These are phyloP conservation scores for Pseudovirgaria hyperparasitica DNA, from an alignment of 2,329 filamentous ascomycete genomes.

Conservation along the genomic window DNA sequence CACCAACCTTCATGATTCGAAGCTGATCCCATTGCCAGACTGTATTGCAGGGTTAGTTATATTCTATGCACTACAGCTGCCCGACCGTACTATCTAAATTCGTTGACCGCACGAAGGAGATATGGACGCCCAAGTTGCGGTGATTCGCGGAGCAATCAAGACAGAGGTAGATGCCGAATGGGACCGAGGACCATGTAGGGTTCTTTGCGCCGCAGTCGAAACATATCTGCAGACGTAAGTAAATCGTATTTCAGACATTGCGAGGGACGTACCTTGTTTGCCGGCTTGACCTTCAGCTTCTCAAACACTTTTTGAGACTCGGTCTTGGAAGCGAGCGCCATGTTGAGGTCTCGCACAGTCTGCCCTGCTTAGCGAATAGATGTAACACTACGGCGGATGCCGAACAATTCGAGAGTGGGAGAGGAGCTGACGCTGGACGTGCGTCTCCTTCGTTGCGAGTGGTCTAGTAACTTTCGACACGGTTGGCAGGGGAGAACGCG, in stretches of 20 bases:
- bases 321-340: constrained; percentile 69
- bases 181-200: constrained; percentile 95
- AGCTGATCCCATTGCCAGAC: constrained; percentile 98
- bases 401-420: too few species aligned
- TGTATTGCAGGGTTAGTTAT: constrained; percentile 18
- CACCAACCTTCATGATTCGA: constrained; percentile 93
- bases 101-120: constrained; percentile 96
- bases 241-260: constrained; percentile 10
- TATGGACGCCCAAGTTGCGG: constrained; percentile 94
- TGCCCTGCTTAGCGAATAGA: too few species aligned
- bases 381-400: too few species aligned
- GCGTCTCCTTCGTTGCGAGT: too few species aligned
- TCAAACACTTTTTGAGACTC: constrained; percentile 96
- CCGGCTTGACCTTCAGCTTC: constrained; percentile 86
- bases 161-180: constrained; percentile 94
- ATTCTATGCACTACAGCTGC: constrained; percentile 33
- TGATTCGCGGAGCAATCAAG: constrained; percentile 96
- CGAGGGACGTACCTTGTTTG: constrained; percentile 65
- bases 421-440: too few species aligned
- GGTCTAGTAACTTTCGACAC: too few species aligned
- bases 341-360: too few species aligned
- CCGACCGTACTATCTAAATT: constrained; percentile 81
- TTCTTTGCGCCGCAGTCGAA: constrained; percentile 98
- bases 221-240: constrained; percentile 55
- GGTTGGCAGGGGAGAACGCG: too few species aligned